Evolutionary conservation across 495 filamentous ascomycete genomes (phyloP), one percentile per base, ranked within the genome.

Genomic region (Podospora tetraspora): DNA sequence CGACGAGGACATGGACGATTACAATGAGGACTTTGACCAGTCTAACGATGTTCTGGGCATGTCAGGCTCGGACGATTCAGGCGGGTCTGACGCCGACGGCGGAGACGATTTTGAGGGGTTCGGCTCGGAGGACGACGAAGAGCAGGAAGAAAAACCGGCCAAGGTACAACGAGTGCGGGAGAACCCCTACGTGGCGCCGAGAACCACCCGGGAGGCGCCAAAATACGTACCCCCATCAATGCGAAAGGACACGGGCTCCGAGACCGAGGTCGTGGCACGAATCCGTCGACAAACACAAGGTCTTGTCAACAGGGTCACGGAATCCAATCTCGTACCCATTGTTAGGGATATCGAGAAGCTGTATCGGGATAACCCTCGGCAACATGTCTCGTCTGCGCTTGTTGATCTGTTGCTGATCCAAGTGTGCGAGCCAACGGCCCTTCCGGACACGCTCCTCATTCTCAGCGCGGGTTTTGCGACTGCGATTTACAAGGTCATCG

Each of bases 171-270:
- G 78, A 30, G 76, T 76, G 23, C 82, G 79, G 67, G 85, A 83
- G 71, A 84, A 86, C 32, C 81, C 84, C 7, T 86, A 86, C 66
- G 77, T 85, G 58, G 80, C 85, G 8, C 84, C 85, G 9, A 75
- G 77, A 24, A 77, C 76, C 12, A 76, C 72, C 19, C 69, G 72
- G 16, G 59, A 64, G 24, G 72, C 75, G 22, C 73, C 75, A 72
- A 80, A 96, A 87, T 98, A 99, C 69, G 86, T 97, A 11, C 94
- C 96, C 10, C 95, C 94, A 11, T 95, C 92, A 11, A 80, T 95
- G 32, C 88, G 94, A 30, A 87, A 86, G 64, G 79, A 82, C 29
- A 78, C 82, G 0, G 80, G 84, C 12, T 87, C 87, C 1, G 88
- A 91, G 62, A 81, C 84, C 1, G 92, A 97, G 74, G 82, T 85